A percentile compares a stretch with the other conserved stretches of the same genome.
phyloP scores from a whole-genome alignment of 768 basidiomycete species.

The Russula lepida region DNA sequence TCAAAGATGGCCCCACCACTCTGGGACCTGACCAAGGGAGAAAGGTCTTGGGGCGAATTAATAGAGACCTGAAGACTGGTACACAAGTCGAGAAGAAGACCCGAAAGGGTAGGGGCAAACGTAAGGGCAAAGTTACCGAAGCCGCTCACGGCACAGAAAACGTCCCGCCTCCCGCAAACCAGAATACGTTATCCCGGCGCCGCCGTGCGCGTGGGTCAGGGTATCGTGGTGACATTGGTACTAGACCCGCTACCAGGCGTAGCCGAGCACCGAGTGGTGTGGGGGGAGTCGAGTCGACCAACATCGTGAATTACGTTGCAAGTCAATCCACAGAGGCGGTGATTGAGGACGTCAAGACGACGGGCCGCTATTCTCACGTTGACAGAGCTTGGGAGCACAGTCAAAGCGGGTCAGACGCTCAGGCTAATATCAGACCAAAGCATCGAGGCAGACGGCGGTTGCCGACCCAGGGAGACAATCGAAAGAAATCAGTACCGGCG shows the following conservation, averaged over 20 bases:
- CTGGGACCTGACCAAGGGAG: neutral
- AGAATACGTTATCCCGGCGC: neutral
- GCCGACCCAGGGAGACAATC: neutral
- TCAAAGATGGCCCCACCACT: neutral
- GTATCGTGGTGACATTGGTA: neutral
- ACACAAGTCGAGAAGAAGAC: neutral
- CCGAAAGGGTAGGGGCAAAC: neutral
- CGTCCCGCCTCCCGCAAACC: neutral
- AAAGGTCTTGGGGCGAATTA: neutral
- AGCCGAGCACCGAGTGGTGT: neutral
- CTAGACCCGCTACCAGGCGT: neutral
- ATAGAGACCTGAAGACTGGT: neutral
- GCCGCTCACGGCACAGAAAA: conserved; percentile 1
- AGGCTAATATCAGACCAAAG: neutral
- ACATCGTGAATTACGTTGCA: neutral
- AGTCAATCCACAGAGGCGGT: neutral
- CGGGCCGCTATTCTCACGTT: neutral
- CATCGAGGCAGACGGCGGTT: neutral
- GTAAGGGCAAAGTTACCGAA: neutral
- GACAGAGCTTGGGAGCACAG: neutral
- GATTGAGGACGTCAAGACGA: neutral
- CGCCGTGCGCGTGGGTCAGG: neutral
- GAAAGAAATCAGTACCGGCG: neutral
- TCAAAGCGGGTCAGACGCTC: neutral
- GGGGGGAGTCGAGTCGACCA: neutral